A percentile compares a stretch with the other conserved stretches of the same genome.
Conservation (phyloP, 1,139 yeast species). For the Debaryomyces subglobosus region DNA sequence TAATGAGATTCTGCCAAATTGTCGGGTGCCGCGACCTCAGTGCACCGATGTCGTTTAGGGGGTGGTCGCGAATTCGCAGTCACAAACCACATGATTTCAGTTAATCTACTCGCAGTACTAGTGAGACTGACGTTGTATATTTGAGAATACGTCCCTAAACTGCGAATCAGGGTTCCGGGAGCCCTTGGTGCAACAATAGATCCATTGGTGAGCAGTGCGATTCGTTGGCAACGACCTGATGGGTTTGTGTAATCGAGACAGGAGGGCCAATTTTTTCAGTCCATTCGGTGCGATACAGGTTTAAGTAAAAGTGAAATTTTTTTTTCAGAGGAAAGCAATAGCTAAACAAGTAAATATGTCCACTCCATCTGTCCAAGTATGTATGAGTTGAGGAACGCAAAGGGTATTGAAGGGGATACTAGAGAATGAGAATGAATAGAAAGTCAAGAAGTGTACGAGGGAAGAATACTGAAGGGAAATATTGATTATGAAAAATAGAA, state of each 20-base stretch:
- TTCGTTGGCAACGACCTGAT: background rate
- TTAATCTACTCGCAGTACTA: background rate
- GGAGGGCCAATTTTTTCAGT: background rate
- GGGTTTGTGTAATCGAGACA: constrained; percentile 1
- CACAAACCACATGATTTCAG: constrained; percentile 9
- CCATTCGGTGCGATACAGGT: constrained; percentile 2
- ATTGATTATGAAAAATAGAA: background rate
- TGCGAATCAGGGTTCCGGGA: constrained; percentile 1
- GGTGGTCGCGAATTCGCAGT: constrained; percentile 1
- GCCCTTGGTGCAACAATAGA: background rate
- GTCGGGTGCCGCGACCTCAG: background rate
- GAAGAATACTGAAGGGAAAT: background rate
- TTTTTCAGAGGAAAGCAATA: constrained; percentile 15
- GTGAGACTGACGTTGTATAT: background rate
- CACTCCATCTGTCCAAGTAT: constrained; percentile 74
- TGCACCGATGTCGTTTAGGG: background rate
- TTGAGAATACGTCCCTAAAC: background rate
- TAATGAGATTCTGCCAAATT: background rate
- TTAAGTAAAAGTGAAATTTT: constrained; percentile 9
- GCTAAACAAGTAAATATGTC: constrained; percentile 40
- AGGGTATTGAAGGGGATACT: background rate
- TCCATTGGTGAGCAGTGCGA: background rate
- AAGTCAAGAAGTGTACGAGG: background rate
- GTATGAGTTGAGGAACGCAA: constrained; percentile 25
- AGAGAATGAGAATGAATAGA: background rate